Conservation (phyloP, 106 monocot genomes). For the Dendrobium catenatum region DNA sequence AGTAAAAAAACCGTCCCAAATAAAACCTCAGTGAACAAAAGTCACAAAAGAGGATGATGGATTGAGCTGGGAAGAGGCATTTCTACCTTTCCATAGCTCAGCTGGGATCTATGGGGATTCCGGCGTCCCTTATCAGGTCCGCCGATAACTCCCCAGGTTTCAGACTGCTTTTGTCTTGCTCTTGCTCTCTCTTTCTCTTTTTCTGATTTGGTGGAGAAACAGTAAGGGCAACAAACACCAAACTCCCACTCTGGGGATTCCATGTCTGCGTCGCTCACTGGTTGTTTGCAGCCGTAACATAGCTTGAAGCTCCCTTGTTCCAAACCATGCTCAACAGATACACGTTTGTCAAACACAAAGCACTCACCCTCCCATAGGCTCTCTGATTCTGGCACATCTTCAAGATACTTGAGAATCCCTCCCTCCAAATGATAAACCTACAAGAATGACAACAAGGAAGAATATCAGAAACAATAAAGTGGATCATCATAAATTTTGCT, state of each 20-base stretch:
- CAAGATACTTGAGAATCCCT: constrained; percentile 92
- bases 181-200: constrained; percentile 89
- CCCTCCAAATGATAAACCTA: constrained; percentile 97
- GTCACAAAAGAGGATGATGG: no score
- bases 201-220: constrained; percentile 63
- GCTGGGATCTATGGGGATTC: background rate
- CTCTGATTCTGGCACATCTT: constrained; percentile 70
- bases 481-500: background rate
- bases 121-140: constrained; percentile 82
- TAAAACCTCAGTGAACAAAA: no score
- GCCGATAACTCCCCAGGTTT: constrained; percentile 77
- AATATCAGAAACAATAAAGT: background rate
- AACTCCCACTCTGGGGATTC: constrained; percentile 63
- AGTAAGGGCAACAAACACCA: constrained; percentile 82
- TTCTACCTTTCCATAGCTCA: no score
- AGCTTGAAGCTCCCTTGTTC: constrained; percentile 76
- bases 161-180: constrained; percentile 81
- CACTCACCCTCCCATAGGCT: constrained; percentile 96
- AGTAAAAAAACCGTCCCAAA: no score
- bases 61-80: no score
- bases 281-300: constrained; percentile 95
- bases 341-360: constrained; percentile 94
- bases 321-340: constrained; percentile 86
- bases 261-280: constrained; percentile 80
- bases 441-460: background rate